These are phyloP conservation scores for Neopestalotiopsis clavispora DNA, from an alignment of 2,329 filamentous ascomycete species.

Conservation along the genomic window DNA sequence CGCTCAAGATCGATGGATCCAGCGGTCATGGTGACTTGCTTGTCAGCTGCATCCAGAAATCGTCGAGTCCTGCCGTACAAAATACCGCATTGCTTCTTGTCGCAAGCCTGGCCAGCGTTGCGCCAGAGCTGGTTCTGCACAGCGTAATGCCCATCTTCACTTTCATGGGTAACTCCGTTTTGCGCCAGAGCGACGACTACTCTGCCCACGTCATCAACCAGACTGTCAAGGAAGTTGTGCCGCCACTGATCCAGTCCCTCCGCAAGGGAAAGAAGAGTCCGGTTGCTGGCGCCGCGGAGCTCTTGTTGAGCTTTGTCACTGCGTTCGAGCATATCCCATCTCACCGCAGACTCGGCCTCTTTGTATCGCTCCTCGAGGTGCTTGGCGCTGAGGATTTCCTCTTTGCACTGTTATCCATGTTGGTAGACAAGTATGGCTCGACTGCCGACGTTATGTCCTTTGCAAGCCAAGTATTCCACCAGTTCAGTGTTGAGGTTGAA, in stretches of 20 bases:
- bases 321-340: conserved; percentile 95
- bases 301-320: conserved; percentile 93
- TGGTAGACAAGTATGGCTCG: conserved; percentile 87
- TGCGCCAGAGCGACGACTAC: conserved; percentile 94
- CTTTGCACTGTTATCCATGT: conserved; percentile 84
- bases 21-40: conserved; percentile 87
- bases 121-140: conserved; percentile 89
- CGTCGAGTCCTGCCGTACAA: conserved; percentile 90
- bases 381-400: conserved; percentile 86
- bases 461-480: conserved; percentile 72
- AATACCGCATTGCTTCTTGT: conserved; percentile 89
- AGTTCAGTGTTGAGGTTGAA: conserved; percentile 77
- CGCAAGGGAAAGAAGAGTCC: conserved; percentile 79
- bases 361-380: conserved; percentile 83
- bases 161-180: conserved; percentile 91
- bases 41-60: conserved; percentile 92
- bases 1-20: conserved; percentile 73
- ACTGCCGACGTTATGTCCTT: conserved; percentile 77
- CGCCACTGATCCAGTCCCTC: conserved; percentile 85
- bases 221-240: conserved; percentile 93
- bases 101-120: conserved; percentile 82
- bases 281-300: conserved; percentile 81
- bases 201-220: conserved; percentile 95
- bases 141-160: conserved; percentile 99
- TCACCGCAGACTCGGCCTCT: conserved; percentile 82